These are phyloP conservation scores for Phalaenopsis equestris DNA, from an alignment of 106 monocot genomes.

Conservation along the genomic window DNA sequence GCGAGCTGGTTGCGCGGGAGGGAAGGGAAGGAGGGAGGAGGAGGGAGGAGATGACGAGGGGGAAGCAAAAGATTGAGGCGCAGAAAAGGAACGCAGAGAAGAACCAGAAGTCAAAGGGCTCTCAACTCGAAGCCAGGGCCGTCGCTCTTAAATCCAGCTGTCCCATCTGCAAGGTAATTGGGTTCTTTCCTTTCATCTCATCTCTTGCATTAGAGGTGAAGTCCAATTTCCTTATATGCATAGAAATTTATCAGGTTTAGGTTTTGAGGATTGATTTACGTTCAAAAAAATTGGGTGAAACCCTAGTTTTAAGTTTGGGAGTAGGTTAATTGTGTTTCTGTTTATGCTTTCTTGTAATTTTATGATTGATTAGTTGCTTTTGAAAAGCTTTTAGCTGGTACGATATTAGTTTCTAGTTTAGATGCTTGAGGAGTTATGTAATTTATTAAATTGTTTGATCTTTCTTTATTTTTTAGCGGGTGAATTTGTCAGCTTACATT, in stretches of 20 bases:
- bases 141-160: constrained; percentile 75
- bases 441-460: background rate
- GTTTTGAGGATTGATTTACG: too few species aligned
- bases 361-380: background rate
- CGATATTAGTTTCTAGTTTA: background rate
- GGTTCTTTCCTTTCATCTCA: background rate
- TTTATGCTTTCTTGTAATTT: background rate
- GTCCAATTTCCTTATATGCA: background rate
- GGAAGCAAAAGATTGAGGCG: constrained; percentile 99
- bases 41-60: constrained; percentile 51
- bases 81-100: constrained; percentile 73
- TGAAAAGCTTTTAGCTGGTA: background rate
- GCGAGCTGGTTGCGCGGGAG: too few species aligned
- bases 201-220: background rate
- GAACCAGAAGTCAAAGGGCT: constrained; percentile 88
- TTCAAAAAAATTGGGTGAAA: too few species aligned
- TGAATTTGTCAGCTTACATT: background rate
- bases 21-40: background rate
- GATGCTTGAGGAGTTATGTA: background rate
- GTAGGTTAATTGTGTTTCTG: background rate
- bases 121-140: constrained; percentile 86
- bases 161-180: constrained; percentile 84
- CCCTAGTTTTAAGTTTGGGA: too few species aligned
- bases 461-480: background rate
- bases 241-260: too few species aligned